phyloP scores from a whole-genome alignment of 345 rosid genomes.

The Triadica sebifera region DNA sequence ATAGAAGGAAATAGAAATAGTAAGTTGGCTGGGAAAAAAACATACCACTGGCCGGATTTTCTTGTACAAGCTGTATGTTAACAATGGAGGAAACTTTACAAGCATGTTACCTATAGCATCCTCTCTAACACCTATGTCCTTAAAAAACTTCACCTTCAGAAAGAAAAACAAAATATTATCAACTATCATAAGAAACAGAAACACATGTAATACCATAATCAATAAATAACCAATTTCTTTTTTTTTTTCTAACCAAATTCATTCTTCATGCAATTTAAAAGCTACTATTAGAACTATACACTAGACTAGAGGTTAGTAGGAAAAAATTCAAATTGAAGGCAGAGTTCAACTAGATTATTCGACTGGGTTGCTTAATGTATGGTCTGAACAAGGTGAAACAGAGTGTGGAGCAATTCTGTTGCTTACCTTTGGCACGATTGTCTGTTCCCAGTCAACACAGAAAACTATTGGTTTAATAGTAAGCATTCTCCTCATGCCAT shows the following conservation, averaged over 20 bases:
- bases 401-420: background rate
- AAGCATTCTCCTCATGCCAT: conserved; percentile 91
- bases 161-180: conserved; percentile 22
- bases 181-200: conserved; percentile 14
- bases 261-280: background rate
- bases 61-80: conserved; percentile 77
- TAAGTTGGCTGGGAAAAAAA: conserved; percentile 21
- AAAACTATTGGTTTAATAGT: conserved; percentile 75
- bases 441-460: conserved; percentile 68
- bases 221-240: background rate
- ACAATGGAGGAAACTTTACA: conserved; percentile 76
- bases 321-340: background rate
- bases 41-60: conserved; percentile 91
- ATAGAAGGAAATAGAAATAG: background rate
- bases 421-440: conserved; percentile 69
- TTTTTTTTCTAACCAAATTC: no score
- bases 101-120: conserved; percentile 87
- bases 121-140: conserved; percentile 74
- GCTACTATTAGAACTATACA: background rate
- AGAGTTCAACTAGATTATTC: background rate
- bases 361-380: background rate
- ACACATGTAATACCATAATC: conserved; percentile 1
- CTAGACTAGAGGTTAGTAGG: background rate
- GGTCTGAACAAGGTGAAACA: conserved; percentile 10
- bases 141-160: conserved; percentile 68